Conservation (phyloP, 1,284 basidiomycete genomes). For the Phellinidium pouzarii region DNA sequence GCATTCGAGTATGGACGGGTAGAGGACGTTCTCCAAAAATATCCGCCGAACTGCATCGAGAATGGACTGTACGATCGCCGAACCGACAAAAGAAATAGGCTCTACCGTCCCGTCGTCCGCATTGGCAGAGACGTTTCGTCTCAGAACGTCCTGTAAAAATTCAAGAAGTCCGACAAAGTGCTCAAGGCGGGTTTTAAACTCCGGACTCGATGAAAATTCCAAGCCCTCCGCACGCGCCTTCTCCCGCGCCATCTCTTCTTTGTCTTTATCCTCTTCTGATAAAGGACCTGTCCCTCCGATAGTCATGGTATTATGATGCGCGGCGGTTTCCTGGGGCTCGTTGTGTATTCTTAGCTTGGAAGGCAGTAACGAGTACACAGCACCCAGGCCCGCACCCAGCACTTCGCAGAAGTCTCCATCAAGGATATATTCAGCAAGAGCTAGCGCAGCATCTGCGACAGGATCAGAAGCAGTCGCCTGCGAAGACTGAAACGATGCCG, state of each 20-base stretch:
- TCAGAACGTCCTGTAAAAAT: slow-evolving; percentile 85
- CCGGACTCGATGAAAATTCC: slow-evolving; percentile 67
- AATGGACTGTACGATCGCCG: slow-evolving; percentile 75
- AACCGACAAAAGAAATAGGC: slow-evolving; percentile 58
- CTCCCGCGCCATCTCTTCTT: slow-evolving; percentile 44
- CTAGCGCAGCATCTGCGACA: slow-evolving; percentile 74
- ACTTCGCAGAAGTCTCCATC: slow-evolving; percentile 97
- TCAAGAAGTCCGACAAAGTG: slow-evolving; percentile 87
- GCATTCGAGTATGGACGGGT: slow-evolving; percentile 91
- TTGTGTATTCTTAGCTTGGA: slow-evolving; percentile 72
- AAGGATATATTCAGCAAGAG: slow-evolving; percentile 87
- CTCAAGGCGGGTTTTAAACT: slow-evolving; percentile 78
- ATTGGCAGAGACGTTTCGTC: slow-evolving; percentile 48
- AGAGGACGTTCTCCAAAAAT: slow-evolving; percentile 89
- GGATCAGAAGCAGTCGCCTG: slow-evolving; percentile 45
- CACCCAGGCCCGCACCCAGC: slow-evolving; percentile 87
- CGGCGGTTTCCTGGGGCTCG: slow-evolving; percentile 33
- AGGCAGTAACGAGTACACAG: slow-evolving; percentile 88
- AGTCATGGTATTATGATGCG: slow-evolving; percentile 46
- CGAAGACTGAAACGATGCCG: not conserved
- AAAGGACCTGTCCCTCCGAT: slow-evolving; percentile 51
- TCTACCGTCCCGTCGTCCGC: slow-evolving; percentile 37
- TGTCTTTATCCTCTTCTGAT: slow-evolving; percentile 49
- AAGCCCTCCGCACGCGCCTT: slow-evolving; percentile 55
- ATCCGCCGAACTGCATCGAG: slow-evolving; percentile 79